Evolutionary conservation across 1,284 basidiomycete species (phyloP).

Genomic region (Pseudomicrostroma phylloplanum): DNA sequence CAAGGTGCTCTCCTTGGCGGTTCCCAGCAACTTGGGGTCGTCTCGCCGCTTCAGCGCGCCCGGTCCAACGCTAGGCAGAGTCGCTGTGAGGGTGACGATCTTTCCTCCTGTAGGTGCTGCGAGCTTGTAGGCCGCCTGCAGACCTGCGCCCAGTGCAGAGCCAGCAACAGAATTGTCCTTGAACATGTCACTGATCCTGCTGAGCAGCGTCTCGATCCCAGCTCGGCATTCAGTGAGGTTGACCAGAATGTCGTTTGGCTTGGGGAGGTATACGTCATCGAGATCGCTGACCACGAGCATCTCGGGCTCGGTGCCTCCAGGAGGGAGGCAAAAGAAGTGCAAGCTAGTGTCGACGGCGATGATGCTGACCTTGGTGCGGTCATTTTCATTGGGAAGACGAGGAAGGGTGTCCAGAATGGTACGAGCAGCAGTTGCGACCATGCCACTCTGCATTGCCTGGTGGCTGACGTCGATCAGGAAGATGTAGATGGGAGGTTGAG

Average conservation of each 20-base stretch:
- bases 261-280: conserved; percentile 94
- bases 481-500: conserved; percentile 92
- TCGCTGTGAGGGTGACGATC: conserved; percentile 80
- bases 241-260: conserved; percentile 88
- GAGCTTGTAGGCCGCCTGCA: conserved; percentile 93
- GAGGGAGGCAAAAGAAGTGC: conserved; percentile 88
- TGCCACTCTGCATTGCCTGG: conserved; percentile 65
- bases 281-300: conserved; percentile 97
- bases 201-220: conserved; percentile 74
- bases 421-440: conserved; percentile 94
- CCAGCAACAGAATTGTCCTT: conserved; percentile 83
- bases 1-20: conserved; percentile 65
- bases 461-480: conserved; percentile 97
- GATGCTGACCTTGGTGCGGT: conserved; percentile 83
- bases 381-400: conserved; percentile 88
- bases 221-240: conserved; percentile 81
- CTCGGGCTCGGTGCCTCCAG: conserved; percentile 73
- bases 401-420: conserved; percentile 93
- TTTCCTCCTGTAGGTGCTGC: conserved; percentile 92
- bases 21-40: conserved; percentile 91
- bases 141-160: conserved; percentile 87
- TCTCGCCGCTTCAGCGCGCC: conserved; percentile 93
- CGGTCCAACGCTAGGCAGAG: conserved; percentile 78
- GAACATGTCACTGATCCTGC: conserved; percentile 89
- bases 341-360: conserved; percentile 87